Evolutionary conservation across 2,329 filamentous ascomycete genomes (phyloP).

Genomic region (Bisporella sp.): DNA sequence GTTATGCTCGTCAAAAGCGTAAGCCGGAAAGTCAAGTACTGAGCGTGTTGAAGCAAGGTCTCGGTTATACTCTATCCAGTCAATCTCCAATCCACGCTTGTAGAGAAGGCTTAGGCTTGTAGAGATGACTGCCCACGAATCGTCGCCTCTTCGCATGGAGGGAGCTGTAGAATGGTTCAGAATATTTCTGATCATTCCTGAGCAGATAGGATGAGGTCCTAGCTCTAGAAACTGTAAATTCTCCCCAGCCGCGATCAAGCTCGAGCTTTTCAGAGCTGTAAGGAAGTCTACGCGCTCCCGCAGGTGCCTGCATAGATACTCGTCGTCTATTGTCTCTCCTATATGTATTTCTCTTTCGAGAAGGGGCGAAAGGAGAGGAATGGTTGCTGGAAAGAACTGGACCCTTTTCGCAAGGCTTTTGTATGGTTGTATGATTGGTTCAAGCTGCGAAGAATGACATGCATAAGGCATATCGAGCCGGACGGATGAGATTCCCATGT

Average conservation of each 20-base stretch:
- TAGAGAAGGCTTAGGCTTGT: no score
- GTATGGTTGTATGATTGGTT: constrained; percentile 55
- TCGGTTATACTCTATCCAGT: no score
- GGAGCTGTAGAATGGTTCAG: no score
- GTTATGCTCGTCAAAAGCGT: no score
- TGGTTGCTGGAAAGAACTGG: constrained; percentile 45
- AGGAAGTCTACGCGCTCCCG: constrained; percentile 65
- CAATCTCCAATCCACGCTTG: no score
- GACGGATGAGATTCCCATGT: constrained; percentile 50
- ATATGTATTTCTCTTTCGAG: constrained; percentile 52
- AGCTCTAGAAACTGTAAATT: constrained; percentile 62
- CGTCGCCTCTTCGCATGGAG: no score
- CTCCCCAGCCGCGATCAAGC: constrained; percentile 51
- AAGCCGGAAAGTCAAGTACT: no score
- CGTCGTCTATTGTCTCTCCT: constrained; percentile 46
- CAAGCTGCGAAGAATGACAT: constrained; percentile 60
- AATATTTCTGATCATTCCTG: no score
- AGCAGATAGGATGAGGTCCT: constrained; percentile 53
- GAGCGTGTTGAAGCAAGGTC: no score
- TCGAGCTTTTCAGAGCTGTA: constrained; percentile 51
- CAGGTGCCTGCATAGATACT: constrained; percentile 58
- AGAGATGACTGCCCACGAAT: no score
- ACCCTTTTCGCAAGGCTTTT: constrained; percentile 45
- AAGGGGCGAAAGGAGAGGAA: constrained; percentile 63
- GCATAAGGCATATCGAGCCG: constrained; percentile 60